phyloP scores from a whole-genome alignment of 352 stramenopile genomes.

The Saprolegnia parasitica region DNA sequence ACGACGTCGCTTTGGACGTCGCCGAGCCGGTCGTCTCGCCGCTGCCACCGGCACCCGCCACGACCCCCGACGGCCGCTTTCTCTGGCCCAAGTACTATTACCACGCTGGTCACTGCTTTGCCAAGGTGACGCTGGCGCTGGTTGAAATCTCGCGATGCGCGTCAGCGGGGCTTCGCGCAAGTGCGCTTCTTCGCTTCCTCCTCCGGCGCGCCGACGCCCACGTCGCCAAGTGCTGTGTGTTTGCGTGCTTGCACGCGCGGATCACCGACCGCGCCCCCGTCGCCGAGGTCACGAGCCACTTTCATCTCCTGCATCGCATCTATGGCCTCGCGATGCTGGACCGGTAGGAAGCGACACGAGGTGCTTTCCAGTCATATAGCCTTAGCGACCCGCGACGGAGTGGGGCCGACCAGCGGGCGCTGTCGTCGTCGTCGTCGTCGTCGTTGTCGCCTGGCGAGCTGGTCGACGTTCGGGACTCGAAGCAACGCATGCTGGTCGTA shows the following conservation, averaged over 20 bases:
- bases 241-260: background rate
- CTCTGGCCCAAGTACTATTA: background rate
- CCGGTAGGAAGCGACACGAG: background rate
- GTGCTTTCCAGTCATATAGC: too few relatives aligned
- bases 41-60: conserved; percentile 34
- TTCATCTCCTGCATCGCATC: conserved; percentile 2
- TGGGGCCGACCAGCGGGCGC: background rate
- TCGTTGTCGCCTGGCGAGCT: background rate
- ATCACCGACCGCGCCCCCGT: background rate
- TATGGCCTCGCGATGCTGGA: background rate
- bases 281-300: background rate
- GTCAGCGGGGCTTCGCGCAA: background rate
- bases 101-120: background rate
- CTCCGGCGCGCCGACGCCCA: background rate
- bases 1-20: conserved; percentile 55
- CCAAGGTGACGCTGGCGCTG: background rate
- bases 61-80: background rate
- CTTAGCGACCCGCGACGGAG: too few relatives aligned
- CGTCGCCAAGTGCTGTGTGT: background rate
- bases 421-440: background rate
- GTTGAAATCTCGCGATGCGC: background rate
- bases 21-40: conserved; percentile 69
- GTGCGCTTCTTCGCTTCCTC: conserved; percentile 1
- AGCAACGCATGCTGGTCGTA: background rate
- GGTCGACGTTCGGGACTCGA: background rate